These are phyloP conservation scores for Solanum acaule DNA, from an alignment of 257 asterid species.

Conservation along the genomic window DNA sequence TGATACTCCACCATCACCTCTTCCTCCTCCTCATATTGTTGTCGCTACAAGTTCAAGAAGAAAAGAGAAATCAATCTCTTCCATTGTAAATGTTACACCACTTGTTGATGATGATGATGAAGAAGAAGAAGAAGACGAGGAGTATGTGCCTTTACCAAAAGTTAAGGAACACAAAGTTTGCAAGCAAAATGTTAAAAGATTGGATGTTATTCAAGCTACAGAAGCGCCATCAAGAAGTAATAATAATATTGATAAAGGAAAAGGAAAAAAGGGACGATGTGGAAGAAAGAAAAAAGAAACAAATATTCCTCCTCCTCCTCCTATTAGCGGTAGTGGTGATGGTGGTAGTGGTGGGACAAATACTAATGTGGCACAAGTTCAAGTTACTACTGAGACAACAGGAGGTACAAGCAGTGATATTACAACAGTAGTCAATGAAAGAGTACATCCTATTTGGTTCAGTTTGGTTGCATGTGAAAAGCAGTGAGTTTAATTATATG, in stretches of 20 bases:
- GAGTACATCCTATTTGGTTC: constrained; percentile 8
- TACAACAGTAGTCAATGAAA: neutral
- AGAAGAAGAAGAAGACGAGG: too few species aligned
- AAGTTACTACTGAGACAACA: neutral
- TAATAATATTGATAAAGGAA: too few species aligned
- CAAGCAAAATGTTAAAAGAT: too few species aligned
- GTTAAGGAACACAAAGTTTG: too few species aligned
- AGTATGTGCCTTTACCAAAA: too few species aligned
- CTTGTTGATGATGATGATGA: too few species aligned
- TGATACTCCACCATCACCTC: neutral
- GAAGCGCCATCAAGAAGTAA: too few species aligned
- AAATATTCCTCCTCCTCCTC: too few species aligned
- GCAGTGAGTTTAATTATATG: constrained; percentile 7
- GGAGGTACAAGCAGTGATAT: neutral
- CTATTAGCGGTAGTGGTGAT: neutral
- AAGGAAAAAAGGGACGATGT: too few species aligned
- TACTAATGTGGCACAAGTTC: neutral
- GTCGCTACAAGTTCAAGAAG: neutral
- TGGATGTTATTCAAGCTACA: too few species aligned
- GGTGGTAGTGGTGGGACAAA: neutral
- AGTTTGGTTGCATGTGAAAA: constrained; percentile 14
- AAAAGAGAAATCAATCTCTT: constrained; percentile 7
- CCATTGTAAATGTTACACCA: neutral
- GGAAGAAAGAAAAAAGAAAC: too few species aligned
- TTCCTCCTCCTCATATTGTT: neutral